A percentile compares a stretch with the other conserved stretches of the same genome.
phyloP scores from a whole-genome alignment of 345 rosid species.

The Aethionema arabicum region DNA sequence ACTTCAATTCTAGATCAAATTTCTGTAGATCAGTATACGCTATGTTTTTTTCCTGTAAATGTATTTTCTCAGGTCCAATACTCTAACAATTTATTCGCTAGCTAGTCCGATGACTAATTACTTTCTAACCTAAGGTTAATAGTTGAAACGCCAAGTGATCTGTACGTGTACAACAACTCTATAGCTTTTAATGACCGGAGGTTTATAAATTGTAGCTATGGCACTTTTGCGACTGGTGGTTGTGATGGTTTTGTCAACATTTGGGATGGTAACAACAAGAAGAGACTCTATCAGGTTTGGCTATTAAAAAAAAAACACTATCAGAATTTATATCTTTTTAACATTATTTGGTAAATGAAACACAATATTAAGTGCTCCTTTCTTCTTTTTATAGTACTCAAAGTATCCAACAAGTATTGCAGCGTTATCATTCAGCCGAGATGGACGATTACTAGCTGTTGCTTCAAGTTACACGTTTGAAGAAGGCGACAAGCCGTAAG shows the following conservation, averaged over 20 bases:
- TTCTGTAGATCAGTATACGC: too few species aligned
- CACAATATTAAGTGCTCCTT: constrained; percentile 2
- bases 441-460: constrained; percentile 91
- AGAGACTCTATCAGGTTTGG: constrained; percentile 92
- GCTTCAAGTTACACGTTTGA: constrained; percentile 97
- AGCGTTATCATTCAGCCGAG: constrained; percentile 93
- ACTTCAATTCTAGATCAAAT: not conserved
- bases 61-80: not conserved
- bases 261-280: constrained; percentile 99
- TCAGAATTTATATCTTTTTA: constrained; percentile 6
- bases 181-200: constrained; percentile 14
- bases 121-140: not conserved
- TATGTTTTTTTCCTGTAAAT: not conserved
- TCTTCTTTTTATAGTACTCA: constrained; percentile 59
- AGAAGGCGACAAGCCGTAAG: constrained; percentile 96
- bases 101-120: too few species aligned
- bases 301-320: not conserved
- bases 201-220: constrained; percentile 61
- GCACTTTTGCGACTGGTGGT: constrained; percentile 99
- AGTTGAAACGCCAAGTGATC: not conserved
- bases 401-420: constrained; percentile 90
- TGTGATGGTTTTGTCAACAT: constrained; percentile 97
- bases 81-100: too few species aligned
- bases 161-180: not conserved
- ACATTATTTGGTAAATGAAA: constrained; percentile 10